Evolutionary conservation across 2,329 filamentous ascomycete species (phyloP).

Genomic region (Sporothrix humicola): DNA sequence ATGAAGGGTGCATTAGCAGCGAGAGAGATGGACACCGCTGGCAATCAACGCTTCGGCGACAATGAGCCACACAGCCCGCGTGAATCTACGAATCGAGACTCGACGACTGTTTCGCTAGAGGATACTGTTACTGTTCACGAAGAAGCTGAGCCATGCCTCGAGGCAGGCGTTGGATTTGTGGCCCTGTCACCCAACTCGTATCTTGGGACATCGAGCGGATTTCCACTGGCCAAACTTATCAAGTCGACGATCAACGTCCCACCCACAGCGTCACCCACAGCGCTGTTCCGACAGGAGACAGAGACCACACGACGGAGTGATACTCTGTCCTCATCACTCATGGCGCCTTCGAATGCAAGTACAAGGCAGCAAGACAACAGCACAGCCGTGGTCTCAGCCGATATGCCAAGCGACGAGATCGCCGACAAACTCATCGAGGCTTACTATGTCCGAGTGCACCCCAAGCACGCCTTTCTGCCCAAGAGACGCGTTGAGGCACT

Average conservation of each 20-base stretch:
- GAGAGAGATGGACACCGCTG: not conserved
- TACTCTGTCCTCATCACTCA: too few species aligned
- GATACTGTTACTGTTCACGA: not conserved
- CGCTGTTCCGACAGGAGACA: too few species aligned
- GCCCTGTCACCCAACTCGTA: constrained; percentile 30
- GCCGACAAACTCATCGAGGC: constrained; percentile 27
- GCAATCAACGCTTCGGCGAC: not conserved
- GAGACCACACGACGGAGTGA: too few species aligned
- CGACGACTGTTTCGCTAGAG: not conserved
- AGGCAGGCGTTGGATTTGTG: constrained; percentile 28
- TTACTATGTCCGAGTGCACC: constrained; percentile 26
- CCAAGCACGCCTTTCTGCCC: constrained; percentile 24
- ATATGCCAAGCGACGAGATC: constrained; percentile 29
- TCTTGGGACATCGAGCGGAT: constrained; percentile 31
- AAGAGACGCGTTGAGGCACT: constrained; percentile 9
- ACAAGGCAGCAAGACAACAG: not conserved
- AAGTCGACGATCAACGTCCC: constrained; percentile 29
- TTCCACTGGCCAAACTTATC: constrained; percentile 30
- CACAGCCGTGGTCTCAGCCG: not conserved
- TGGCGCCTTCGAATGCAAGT: too few species aligned
- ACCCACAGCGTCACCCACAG: not conserved
- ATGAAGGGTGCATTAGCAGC: constrained; percentile 17
- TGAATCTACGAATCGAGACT: not conserved
- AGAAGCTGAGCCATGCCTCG: constrained; percentile 18
- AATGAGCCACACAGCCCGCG: not conserved